phyloP scores from a whole-genome alignment of 805 yeast genomes.

The Cyberlindnera maclurae region DNA sequence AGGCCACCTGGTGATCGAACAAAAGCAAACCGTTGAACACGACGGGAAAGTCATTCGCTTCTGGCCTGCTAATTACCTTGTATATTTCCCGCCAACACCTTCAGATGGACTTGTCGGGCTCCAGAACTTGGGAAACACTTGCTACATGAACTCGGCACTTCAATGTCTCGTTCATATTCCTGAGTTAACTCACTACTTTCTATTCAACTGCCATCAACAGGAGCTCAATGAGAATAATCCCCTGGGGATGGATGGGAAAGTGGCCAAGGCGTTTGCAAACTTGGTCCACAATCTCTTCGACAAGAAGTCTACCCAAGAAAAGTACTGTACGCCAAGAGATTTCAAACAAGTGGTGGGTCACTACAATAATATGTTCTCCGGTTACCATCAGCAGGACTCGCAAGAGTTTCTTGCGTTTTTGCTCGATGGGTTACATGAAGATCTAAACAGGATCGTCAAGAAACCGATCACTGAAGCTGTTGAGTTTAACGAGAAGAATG shows the following conservation, averaged over 20 bases:
- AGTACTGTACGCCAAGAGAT: slow-evolving; percentile 46
- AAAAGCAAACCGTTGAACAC: slow-evolving; percentile 11
- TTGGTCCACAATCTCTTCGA: slow-evolving; percentile 56
- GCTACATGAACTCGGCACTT: slow-evolving; percentile 92
- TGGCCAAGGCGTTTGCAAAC: slow-evolving; percentile 69
- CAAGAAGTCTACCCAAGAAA: slow-evolving; percentile 13
- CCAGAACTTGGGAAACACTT: slow-evolving; percentile 78
- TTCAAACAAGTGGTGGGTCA: slow-evolving; percentile 77
- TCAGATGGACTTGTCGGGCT: slow-evolving; percentile 53
- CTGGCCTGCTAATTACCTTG: slow-evolving; percentile 31
- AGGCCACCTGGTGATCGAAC: slow-evolving; percentile 29
- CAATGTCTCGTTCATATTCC: slow-evolving; percentile 87
- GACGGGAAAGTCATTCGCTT: slow-evolving; percentile 17
- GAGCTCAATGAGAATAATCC: slow-evolving; percentile 79
- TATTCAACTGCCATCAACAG: slow-evolving; percentile 45
- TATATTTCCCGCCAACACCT: slow-evolving; percentile 25
- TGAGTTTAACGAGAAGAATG: slow-evolving; percentile 59
- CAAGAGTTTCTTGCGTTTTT: slow-evolving; percentile 88
- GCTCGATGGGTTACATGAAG: slow-evolving; percentile 87
- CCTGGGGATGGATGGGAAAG: slow-evolving; percentile 75
- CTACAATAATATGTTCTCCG: slow-evolving; percentile 70
- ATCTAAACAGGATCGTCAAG: slow-evolving; percentile 69
- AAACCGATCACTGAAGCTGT: slow-evolving; percentile 92
- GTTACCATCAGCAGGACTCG: slow-evolving; percentile 85
- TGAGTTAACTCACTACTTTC: slow-evolving; percentile 70